Percentiles rank a stretch among this genome's conserved stretches.
Evolutionary conservation across 1,139 yeast genomes (phyloP).

Genomic region (Pichia sp.): DNA sequence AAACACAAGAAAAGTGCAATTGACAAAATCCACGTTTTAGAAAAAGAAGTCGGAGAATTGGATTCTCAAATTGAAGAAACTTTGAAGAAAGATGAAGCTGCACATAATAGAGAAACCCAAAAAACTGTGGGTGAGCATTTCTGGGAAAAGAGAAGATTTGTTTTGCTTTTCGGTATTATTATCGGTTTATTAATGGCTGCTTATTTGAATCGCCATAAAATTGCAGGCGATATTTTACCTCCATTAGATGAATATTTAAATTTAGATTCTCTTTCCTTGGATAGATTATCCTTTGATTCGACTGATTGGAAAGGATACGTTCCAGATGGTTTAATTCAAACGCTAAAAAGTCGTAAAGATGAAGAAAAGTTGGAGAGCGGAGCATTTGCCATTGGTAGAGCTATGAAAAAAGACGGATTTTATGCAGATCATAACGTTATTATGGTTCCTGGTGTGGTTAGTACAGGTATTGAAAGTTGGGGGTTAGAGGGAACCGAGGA

Average conservation of each 20-base stretch:
- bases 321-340: conserved; percentile 58
- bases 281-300: conserved; percentile 25
- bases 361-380: conserved; percentile 49
- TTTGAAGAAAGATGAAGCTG: neutral
- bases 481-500: conserved; percentile 56
- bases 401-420: conserved; percentile 46
- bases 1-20: conserved; percentile 6
- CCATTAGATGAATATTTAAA: conserved; percentile 46
- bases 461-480: conserved; percentile 96
- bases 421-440: conserved; percentile 69
- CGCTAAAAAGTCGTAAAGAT: conserved; percentile 47
- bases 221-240: conserved; percentile 19
- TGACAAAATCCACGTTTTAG: conserved; percentile 10
- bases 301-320: conserved; percentile 59
- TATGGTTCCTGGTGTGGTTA: conserved; percentile 92
- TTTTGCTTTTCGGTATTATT: conserved; percentile 54
- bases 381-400: conserved; percentile 82
- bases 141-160: conserved; percentile 41
- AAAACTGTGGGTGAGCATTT: conserved; percentile 18
- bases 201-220: conserved; percentile 43
- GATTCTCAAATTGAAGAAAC: conserved; percentile 8
- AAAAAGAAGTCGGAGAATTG: conserved; percentile 7
- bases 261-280: conserved; percentile 39
- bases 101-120: neutral
- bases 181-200: conserved; percentile 64